phyloP scores from a whole-genome alignment of 2,329 filamentous ascomycete genomes.

The Trematosphaeria pertusa region DNA sequence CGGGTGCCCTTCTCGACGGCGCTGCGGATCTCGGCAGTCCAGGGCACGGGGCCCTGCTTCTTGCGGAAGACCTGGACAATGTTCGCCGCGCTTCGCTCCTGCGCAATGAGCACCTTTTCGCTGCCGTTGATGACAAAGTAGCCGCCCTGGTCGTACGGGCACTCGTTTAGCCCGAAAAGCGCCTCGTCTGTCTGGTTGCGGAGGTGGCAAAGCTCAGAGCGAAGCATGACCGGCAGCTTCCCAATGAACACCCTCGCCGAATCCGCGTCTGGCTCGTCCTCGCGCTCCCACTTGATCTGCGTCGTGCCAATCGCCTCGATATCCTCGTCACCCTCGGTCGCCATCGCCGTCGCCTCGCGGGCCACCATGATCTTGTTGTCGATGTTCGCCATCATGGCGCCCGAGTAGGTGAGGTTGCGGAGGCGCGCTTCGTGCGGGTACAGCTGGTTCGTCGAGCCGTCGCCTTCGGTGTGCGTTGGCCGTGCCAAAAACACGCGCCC shows the following conservation, averaged over 20 bases:
- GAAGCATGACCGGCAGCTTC: slow-evolving; percentile 96
- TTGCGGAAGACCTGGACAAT: slow-evolving; percentile 99
- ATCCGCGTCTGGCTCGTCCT: slow-evolving; percentile 59
- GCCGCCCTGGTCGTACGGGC: slow-evolving; percentile 96
- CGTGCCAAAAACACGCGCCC: slow-evolving; percentile 87
- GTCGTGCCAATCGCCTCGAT: slow-evolving; percentile 47
- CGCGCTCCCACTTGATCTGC: slow-evolving; percentile 57
- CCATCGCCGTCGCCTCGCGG: slow-evolving; percentile 72
- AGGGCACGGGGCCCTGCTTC: slow-evolving; percentile 90
- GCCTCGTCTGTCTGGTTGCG: slow-evolving; percentile 83
- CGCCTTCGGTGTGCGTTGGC: slow-evolving; percentile 90
- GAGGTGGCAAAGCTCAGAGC: slow-evolving; percentile 93
- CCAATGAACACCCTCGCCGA: slow-evolving; percentile 86
- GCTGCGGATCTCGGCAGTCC: slow-evolving; percentile 94
- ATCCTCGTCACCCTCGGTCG: slow-evolving; percentile 71
- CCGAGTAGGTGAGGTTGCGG: slow-evolving; percentile 94
- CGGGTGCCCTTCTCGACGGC: slow-evolving; percentile 95
- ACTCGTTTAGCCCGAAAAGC: slow-evolving; percentile 92
- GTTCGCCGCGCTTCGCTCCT: slow-evolving; percentile 96
- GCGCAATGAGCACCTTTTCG: slow-evolving; percentile 97
- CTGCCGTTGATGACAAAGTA: slow-evolving; percentile 99
- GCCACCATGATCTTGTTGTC: slow-evolving; percentile 84
- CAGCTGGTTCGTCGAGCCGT: slow-evolving; percentile 84
- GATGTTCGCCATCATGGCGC: slow-evolving; percentile 88
- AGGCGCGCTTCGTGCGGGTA: slow-evolving; percentile 94